Percentiles rank a stretch among this genome's conserved stretches.
phyloP scores from a whole-genome alignment of 768 basidiomycete species.

The Calvatia gigantea region DNA sequence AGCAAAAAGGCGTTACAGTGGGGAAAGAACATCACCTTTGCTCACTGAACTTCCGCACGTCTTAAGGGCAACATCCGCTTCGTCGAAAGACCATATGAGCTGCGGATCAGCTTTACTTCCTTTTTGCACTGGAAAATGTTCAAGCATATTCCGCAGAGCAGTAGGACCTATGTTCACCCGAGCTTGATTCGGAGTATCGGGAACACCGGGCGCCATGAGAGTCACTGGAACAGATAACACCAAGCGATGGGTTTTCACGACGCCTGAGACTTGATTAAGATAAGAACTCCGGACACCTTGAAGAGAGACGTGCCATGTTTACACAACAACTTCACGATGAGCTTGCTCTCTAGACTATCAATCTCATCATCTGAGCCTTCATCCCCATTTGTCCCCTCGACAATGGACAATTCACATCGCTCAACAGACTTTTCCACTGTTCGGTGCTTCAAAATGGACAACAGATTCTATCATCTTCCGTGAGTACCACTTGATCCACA shows the following conservation, averaged over 20 bases:
- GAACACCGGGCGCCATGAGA: constrained; percentile 64
- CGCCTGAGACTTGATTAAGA: constrained; percentile 43
- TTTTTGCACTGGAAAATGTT: constrained; percentile 70
- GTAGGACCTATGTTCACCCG: constrained; percentile 69
- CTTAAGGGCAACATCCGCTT: constrained; percentile 63
- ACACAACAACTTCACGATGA: constrained; percentile 73
- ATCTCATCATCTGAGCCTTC: constrained; percentile 39
- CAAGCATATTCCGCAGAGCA: constrained; percentile 72
- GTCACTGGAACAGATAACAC: constrained; percentile 54
- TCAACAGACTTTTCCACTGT: constrained; percentile 77
- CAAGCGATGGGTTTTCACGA: constrained; percentile 79
- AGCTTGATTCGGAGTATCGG: constrained; percentile 56
- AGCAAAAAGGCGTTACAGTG: neutral
- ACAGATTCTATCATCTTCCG: constrained; percentile 43
- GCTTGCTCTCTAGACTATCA: constrained; percentile 67
- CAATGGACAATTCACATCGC: constrained; percentile 68
- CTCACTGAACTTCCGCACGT: constrained; percentile 68
- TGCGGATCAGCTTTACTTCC: constrained; percentile 70
- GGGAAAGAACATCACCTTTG: constrained; percentile 41
- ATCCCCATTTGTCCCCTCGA: constrained; percentile 41
- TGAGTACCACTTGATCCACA: neutral
- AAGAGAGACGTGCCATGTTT: constrained; percentile 64
- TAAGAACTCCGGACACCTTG: neutral
- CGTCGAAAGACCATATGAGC: constrained; percentile 76
- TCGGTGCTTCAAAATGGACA: constrained; percentile 71